Evolutionary conservation across 2,329 filamentous ascomycete species (phyloP).

Genomic region (Cercospora citrullina): DNA sequence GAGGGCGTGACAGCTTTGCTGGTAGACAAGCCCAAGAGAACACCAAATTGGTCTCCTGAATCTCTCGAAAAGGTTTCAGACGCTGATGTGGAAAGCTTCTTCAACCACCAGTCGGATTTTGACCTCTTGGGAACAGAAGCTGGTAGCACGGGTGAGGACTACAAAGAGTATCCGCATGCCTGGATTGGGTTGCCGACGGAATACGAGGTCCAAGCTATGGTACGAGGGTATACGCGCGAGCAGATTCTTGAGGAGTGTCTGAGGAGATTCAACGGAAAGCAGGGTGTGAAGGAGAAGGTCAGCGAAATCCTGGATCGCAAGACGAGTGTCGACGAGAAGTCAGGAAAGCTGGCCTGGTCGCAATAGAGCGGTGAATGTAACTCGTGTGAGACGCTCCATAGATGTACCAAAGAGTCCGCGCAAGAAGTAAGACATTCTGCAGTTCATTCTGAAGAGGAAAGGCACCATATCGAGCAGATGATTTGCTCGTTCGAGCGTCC

Average conservation of each 20-base stretch:
- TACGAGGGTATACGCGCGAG: slow-evolving; percentile 37
- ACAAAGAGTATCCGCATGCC: slow-evolving; percentile 70
- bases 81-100: slow-evolving; percentile 64
- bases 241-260: slow-evolving; percentile 45
- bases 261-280: slow-evolving; percentile 46
- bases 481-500: neutral
- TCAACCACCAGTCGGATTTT: slow-evolving; percentile 49
- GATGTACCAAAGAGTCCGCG: neutral
- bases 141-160: slow-evolving; percentile 54
- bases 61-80: slow-evolving; percentile 66
- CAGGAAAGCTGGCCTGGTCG: slow-evolving; percentile 1
- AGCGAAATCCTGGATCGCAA: slow-evolving; percentile 59
- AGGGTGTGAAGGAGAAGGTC: slow-evolving; percentile 59
- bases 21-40: slow-evolving; percentile 65
- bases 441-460: neutral
- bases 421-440: neutral
- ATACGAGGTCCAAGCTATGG: slow-evolving; percentile 54
- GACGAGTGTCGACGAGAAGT: slow-evolving; percentile 18
- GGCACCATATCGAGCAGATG: neutral
- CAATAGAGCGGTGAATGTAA: neutral
- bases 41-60: slow-evolving; percentile 74
- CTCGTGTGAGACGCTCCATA: neutral
- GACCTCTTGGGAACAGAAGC: slow-evolving; percentile 52
- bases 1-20: slow-evolving; percentile 86
- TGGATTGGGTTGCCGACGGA: slow-evolving; percentile 74